Conservation (phyloP, 2,329 filamentous ascomycete species). For the Lasiodiplodia theobromae region DNA sequence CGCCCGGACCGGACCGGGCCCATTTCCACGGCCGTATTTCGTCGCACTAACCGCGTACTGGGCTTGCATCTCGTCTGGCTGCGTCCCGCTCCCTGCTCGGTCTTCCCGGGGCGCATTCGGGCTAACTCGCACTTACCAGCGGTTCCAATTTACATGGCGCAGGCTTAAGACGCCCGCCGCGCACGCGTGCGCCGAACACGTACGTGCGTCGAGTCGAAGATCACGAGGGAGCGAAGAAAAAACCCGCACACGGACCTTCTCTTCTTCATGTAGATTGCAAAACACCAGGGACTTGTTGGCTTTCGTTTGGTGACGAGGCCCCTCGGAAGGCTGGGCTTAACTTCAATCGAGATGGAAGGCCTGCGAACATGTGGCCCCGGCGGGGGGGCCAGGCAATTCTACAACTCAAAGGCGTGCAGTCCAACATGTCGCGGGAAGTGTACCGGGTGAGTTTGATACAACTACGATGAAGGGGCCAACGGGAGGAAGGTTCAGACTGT, state of each 20-base stretch:
- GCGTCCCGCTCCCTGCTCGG: neutral
- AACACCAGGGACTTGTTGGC: neutral
- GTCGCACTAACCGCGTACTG: no score
- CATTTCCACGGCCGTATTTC: neutral
- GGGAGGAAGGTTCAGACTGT: no score
- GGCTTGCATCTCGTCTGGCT: no score
- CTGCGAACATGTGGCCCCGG: neutral
- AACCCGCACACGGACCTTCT: neutral
- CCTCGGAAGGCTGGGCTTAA: neutral
- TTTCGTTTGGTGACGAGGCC: neutral
- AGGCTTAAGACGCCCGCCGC: neutral
- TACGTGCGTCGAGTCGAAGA: neutral
- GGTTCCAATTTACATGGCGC: neutral
- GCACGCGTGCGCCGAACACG: neutral
- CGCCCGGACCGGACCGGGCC: neutral
- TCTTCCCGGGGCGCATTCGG: neutral
- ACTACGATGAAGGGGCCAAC: no score
- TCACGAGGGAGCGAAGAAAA: neutral
- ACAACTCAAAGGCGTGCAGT: no score
- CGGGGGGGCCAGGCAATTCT: neutral
- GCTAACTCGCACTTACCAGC: neutral
- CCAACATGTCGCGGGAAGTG: no score
- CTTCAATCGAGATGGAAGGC: neutral
- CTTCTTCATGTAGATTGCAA: neutral
- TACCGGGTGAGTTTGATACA: no score